Evolutionary conservation across 2,329 filamentous ascomycete species (phyloP).

Genomic region (Hymenoscyphus fraxineus): DNA sequence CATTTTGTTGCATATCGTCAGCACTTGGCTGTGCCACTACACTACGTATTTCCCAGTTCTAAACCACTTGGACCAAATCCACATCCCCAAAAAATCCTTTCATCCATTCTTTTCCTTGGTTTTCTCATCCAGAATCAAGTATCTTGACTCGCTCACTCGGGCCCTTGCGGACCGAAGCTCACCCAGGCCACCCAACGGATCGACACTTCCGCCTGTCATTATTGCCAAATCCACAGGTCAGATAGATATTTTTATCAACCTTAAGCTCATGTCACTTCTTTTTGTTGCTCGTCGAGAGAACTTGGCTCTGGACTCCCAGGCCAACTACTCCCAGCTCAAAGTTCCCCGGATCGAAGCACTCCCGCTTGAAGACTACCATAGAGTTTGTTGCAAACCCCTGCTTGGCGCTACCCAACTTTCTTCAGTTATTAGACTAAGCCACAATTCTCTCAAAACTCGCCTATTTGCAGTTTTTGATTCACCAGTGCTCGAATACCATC

Average conservation of each 20-base stretch:
- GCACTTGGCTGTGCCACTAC: neutral
- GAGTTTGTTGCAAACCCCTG: neutral
- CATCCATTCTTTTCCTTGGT: neutral
- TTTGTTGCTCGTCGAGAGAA: slow-evolving; percentile 5
- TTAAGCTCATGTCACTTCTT: neutral
- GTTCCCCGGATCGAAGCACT: neutral
- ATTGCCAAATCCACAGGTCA: neutral
- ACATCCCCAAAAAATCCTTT: neutral
- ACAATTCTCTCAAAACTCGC: too few relatives aligned
- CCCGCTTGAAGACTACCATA: neutral
- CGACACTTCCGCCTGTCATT: neutral
- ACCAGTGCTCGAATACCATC: too few relatives aligned
- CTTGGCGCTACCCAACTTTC: neutral
- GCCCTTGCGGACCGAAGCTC: neutral
- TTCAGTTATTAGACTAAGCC: too few relatives aligned
- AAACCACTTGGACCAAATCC: neutral
- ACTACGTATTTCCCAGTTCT: neutral
- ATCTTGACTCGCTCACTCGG: neutral
- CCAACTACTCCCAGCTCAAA: neutral
- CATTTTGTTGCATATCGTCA: neutral
- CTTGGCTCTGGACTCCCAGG: neutral
- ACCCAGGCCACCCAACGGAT: neutral
- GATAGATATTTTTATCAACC: neutral
- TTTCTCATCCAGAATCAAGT: neutral
- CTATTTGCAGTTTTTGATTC: too few relatives aligned